Evolutionary conservation across 2,329 filamentous ascomycete genomes (phyloP).

Genomic region (Westerdykella aurantiaca): DNA sequence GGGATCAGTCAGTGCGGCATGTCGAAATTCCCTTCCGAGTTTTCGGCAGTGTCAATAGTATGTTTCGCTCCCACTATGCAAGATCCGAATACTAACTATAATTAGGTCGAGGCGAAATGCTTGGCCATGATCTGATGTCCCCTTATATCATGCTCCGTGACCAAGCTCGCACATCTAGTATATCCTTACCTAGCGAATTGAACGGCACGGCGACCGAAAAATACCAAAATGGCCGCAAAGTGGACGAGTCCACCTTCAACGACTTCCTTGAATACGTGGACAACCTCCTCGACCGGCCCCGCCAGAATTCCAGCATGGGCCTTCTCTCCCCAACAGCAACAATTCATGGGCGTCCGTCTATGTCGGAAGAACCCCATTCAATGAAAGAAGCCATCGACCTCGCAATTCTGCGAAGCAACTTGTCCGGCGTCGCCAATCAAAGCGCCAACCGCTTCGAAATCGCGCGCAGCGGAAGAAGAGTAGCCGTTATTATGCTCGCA

Average conservation of each 20-base stretch:
- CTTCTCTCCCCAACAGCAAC: constrained; percentile 70
- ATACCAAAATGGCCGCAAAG: constrained; percentile 13
- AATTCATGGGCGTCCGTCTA: constrained; percentile 42
- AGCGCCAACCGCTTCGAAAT: constrained; percentile 95
- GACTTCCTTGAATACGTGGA: constrained; percentile 47
- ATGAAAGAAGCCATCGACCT: constrained; percentile 85
- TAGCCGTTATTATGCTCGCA: constrained; percentile 83
- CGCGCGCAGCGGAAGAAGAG: constrained; percentile 81
- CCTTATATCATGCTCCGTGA: constrained; percentile 88
- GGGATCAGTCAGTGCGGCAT: constrained; percentile 74
- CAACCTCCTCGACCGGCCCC: constrained; percentile 34
- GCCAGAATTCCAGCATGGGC: constrained; percentile 40
- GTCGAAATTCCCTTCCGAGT: constrained; percentile 91
- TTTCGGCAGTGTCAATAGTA: constrained; percentile 80
- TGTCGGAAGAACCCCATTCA: constrained; percentile 55
- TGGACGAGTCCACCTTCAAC: constrained; percentile 40
- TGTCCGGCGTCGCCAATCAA: constrained; percentile 61
- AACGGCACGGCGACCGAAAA: constrained; percentile 18
- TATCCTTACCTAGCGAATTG: constrained; percentile 19
- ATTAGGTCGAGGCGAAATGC: constrained; percentile 67
- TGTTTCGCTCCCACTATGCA: constrained; percentile 8
- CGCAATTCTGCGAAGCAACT: constrained; percentile 66
- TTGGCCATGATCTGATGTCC: constrained; percentile 90
- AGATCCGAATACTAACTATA: constrained; percentile 20
- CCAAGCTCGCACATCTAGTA: constrained; percentile 54